Evolutionary conservation across 2,329 filamentous ascomycete species (phyloP).

Genomic region (Verticillium alfalfae): DNA sequence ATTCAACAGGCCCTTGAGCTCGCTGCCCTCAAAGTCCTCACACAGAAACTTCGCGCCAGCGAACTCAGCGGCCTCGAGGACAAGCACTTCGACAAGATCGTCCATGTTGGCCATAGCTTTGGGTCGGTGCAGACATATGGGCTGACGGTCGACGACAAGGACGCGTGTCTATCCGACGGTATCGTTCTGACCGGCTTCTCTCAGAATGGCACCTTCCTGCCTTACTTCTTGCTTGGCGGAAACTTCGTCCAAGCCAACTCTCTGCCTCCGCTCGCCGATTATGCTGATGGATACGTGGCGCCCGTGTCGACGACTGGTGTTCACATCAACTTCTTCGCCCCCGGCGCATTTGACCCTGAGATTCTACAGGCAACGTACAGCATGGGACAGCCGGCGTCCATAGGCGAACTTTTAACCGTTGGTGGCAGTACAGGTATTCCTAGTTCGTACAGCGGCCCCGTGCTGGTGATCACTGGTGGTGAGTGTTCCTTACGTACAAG

Average conservation of each 20-base stretch:
- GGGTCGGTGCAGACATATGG: conserved; percentile 54
- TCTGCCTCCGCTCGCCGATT: conserved; percentile 19
- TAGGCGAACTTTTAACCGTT: conserved; percentile 55
- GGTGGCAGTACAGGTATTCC: conserved; percentile 25
- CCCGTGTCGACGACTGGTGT: conserved; percentile 37
- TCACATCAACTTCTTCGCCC: conserved; percentile 47
- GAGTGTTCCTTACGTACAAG: conserved; percentile 10
- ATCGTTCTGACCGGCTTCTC: conserved; percentile 58
- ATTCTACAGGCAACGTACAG: conserved; percentile 39
- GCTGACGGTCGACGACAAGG: conserved; percentile 45
- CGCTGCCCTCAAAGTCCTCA: conserved; percentile 50
- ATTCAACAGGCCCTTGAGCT: conserved; percentile 55
- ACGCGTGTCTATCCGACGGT: conserved; percentile 41
- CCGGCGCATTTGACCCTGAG: conserved; percentile 48
- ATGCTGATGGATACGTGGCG: conserved; percentile 48
- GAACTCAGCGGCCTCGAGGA: conserved; percentile 32
- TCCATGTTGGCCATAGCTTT: conserved; percentile 61
- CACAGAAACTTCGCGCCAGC: conserved; percentile 39
- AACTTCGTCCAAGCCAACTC: conserved; percentile 39
- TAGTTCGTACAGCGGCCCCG: conserved; percentile 45
- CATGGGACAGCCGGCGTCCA: conserved; percentile 49
- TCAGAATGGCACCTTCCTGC: conserved; percentile 36
- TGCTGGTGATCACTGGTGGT: conserved; percentile 54
- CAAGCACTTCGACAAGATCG: conserved; percentile 31
- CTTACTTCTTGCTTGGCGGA: conserved; percentile 35